Conservation (phyloP, 1,284 basidiomycete species). For the Sanguinoderma infundibulare region DNA sequence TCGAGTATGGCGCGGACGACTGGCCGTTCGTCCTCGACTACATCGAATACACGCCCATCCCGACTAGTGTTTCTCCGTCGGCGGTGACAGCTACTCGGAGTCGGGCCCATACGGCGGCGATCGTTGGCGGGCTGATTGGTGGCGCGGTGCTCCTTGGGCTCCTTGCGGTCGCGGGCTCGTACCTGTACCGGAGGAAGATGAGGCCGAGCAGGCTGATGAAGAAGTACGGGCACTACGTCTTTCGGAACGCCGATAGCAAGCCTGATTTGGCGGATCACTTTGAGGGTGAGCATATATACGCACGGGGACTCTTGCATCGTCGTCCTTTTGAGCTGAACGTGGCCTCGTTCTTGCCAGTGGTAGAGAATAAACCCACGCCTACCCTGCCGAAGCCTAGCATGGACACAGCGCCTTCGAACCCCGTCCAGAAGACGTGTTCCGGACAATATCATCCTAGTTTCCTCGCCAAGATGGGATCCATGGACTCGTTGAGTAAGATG, state of each 20-base stretch:
- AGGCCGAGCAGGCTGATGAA: not conserved
- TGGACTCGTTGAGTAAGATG: not conserved
- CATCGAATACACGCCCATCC: slow-evolving; percentile 5
- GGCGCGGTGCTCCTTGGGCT: not conserved
- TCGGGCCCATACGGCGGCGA: not conserved
- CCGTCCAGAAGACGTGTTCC: not conserved
- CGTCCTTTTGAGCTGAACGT: no score
- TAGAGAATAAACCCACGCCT: no score
- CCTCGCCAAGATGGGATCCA: not conserved
- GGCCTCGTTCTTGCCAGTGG: no score
- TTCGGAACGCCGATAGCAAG: not conserved
- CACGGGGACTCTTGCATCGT: not conserved
- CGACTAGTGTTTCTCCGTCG: not conserved
- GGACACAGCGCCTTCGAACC: not conserved
- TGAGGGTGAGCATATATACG: not conserved
- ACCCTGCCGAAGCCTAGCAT: no score
- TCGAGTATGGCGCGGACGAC: slow-evolving; percentile 6
- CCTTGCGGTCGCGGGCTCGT: not conserved
- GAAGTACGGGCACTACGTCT: slow-evolving; percentile 1
- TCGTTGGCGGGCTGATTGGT: not conserved
- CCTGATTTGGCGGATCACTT: not conserved
- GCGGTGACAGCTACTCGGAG: no score
- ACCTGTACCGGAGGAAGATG: not conserved
- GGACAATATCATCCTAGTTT: not conserved
- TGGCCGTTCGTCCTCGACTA: slow-evolving; percentile 18